These are phyloP conservation scores for Wallemia ichthyophaga DNA, from an alignment of 1,284 basidiomycete genomes.

Conservation along the genomic window DNA sequence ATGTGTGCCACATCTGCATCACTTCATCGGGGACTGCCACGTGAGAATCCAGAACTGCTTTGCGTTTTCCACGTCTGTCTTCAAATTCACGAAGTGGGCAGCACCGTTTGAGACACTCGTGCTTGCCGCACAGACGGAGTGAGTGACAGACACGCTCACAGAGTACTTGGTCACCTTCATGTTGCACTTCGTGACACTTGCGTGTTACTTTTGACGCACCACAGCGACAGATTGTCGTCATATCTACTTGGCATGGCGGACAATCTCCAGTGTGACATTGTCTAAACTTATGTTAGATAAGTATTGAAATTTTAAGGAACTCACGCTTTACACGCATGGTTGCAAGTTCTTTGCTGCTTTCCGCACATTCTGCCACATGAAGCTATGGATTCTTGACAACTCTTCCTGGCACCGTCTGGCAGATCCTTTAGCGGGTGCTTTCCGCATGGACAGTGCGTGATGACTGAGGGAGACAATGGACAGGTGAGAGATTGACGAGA, in stretches of 20 bases:
- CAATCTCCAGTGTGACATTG: neutral
- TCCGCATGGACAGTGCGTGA: neutral
- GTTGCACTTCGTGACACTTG: neutral
- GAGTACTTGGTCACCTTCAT: neutral
- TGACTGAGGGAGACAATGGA: neutral
- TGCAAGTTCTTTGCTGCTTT: neutral
- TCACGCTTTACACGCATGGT: neutral
- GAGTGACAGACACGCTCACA: neutral
- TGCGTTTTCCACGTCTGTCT: neutral
- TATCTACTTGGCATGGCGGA: neutral
- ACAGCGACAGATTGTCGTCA: neutral
- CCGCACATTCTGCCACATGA: neutral
- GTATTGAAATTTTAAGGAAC: neutral
- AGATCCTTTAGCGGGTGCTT: neutral
- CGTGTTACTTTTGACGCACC: neutral
- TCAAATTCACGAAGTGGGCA: neutral
- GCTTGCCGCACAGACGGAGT: neutral
- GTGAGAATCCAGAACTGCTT: neutral
- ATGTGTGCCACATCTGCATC: slow-evolving; percentile 28
- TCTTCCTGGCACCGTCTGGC: neutral
- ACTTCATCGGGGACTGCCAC: neutral
- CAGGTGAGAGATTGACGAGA: neutral
- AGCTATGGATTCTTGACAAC: neutral
- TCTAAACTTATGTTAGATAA: neutral
- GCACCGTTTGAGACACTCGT: neutral